These are phyloP conservation scores for Isoetes taiwanensis DNA, from an alignment of 75 land plant genomes.

Conservation along the genomic window DNA sequence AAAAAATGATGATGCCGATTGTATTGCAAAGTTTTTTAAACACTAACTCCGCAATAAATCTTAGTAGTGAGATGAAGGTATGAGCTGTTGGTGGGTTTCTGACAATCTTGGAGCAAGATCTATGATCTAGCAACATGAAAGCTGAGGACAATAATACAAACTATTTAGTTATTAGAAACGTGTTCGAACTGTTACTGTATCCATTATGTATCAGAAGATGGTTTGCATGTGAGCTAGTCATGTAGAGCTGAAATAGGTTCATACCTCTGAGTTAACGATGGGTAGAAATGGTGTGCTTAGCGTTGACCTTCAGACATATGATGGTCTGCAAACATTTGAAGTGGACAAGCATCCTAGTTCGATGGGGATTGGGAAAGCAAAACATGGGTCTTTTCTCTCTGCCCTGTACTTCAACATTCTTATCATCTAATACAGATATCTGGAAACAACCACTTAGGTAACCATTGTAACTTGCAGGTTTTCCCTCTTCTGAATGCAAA, in stretches of 20 bases:
- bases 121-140: constrained; percentile 28
- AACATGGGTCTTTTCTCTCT: too few relatives aligned
- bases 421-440: too few relatives aligned
- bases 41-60: constrained; percentile 82
- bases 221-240: too few relatives aligned
- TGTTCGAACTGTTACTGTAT: constrained; percentile 81
- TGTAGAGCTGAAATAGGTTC: too few relatives aligned
- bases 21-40: too few relatives aligned
- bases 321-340: constrained; percentile 88
- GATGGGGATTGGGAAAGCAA: constrained; percentile 96
- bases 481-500: too few relatives aligned
- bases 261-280: neutral
- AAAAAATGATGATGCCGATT: too few relatives aligned
- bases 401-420: too few relatives aligned
- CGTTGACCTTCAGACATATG: constrained; percentile 63
- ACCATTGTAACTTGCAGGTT: too few relatives aligned
- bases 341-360: constrained; percentile 91
- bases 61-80: constrained; percentile 89
- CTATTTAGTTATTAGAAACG: constrained; percentile 44
- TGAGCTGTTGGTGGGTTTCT: constrained; percentile 95
- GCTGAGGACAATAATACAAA: constrained; percentile 42
- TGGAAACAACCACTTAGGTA: too few relatives aligned
- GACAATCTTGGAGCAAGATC: constrained; percentile 79
- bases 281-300: constrained; percentile 74
- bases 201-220: constrained; percentile 10